Evolutionary conservation across 2,329 filamentous ascomycete genomes (phyloP), one percentile per base, ranked within the genome.

Genomic region (Pestalotiopsis fici): DNA sequence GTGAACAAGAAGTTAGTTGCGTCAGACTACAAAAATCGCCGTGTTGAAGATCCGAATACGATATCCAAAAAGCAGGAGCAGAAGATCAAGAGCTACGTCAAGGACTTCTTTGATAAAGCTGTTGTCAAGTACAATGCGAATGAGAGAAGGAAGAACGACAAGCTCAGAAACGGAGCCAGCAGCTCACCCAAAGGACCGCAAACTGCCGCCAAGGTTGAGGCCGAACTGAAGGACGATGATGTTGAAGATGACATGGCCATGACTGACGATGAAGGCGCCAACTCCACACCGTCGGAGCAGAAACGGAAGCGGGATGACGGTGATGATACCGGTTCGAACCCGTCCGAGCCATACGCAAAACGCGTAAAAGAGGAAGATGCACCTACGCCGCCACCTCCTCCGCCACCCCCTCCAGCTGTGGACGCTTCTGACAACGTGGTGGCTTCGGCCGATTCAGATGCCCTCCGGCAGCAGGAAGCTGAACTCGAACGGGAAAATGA

Each of bases 1-100:
- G 87, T 95, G 59, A 90, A 90, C 66, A 97, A 97, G 80, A 97
- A 95, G 79, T 87, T 98, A 15, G 95, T 97, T 23, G 89, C 93
- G 21, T 96, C 94, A 0, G 95, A 98, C 78, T 98, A 93, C 82
- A 97, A 97, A 78, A 92, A 95, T 75, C 89, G 90, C 60, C 91
- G 94, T n/a, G 94, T 98, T 11, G 87, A 89, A 59, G 91, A 98
- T 74, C 95, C 94, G 0, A 93, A 89, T 13, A 76, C 77, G 61
- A 91, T 98, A 71, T 88, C 87, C 31, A 87, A 92, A 43, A 95
- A 93, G 76, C 93, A 96, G 74, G 88, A 91, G 73, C 91, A 91
- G 76, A 93, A 94, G 70, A 88, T 98, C 68, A 97, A 93, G 81
- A 90, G 88, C 67, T 94, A 92, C 75, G 94, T 95, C 67, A 91